These are phyloP conservation scores for Nemania diffusa DNA, from an alignment of 2,329 filamentous ascomycete genomes.

Conservation along the genomic window DNA sequence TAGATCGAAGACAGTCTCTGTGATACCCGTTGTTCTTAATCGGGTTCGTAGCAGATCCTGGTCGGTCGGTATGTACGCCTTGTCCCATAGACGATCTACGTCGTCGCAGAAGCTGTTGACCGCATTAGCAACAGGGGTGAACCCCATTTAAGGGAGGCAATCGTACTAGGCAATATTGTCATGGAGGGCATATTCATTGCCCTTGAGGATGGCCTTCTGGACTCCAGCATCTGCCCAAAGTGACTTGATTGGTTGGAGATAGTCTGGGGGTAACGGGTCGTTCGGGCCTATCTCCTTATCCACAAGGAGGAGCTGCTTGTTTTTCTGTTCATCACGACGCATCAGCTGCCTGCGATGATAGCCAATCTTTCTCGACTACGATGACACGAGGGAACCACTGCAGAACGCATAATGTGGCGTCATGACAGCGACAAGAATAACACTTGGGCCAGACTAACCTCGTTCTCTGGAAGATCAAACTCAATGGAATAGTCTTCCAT, in stretches of 20 bases:
- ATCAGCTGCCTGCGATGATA: conserved; percentile 34
- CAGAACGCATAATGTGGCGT: background rate
- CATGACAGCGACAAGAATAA: background rate
- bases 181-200: conserved; percentile 95
- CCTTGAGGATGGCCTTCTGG: conserved; percentile 86
- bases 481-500: conserved; percentile 86
- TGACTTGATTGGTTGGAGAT: conserved; percentile 81
- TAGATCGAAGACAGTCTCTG: conserved; percentile 91
- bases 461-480: conserved; percentile 82
- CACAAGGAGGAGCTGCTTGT: conserved; percentile 79
- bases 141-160: conserved; percentile 58
- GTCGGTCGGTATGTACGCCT: conserved; percentile 87
- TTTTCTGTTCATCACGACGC: conserved; percentile 64
- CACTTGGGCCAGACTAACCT: conserved; percentile 65
- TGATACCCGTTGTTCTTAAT: conserved; percentile 93
- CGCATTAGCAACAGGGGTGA: conserved; percentile 35
- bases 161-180: conserved; percentile 94
- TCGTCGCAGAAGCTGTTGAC: conserved; percentile 80
- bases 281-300: conserved; percentile 86
- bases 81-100: conserved; percentile 78
- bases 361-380: background rate
- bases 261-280: conserved; percentile 81
- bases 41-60: conserved; percentile 94
- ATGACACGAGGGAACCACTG: background rate
- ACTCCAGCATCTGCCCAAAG: conserved; percentile 88